These are phyloP conservation scores for Zymoseptoria brevis DNA, from an alignment of 2,329 filamentous ascomycete genomes.

Conservation along the genomic window DNA sequence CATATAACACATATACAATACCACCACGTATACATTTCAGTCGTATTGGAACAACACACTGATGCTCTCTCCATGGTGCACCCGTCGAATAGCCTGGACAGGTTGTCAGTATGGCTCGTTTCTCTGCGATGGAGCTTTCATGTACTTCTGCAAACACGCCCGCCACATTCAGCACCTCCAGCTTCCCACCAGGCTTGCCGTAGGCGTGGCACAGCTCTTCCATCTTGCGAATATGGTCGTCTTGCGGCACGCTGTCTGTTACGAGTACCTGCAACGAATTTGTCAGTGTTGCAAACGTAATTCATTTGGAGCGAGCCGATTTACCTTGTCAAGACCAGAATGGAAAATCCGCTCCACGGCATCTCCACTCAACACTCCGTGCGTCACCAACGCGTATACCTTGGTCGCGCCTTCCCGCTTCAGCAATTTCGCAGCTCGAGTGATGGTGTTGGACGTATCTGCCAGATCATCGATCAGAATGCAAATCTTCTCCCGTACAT, in stretches of 20 bases:
- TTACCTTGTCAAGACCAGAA: constrained; percentile 71
- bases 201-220: constrained; percentile 14
- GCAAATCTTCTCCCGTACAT: constrained; percentile 70
- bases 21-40: constrained; percentile 29
- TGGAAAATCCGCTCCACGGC: constrained; percentile 91
- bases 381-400: constrained; percentile 87
- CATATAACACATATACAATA: neutral
- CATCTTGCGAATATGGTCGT: constrained; percentile 57
- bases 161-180: constrained; percentile 86
- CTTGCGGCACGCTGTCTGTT: constrained; percentile 89
- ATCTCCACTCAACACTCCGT: constrained; percentile 91
- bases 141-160: constrained; percentile 78
- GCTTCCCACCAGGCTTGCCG: constrained; percentile 61
- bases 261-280: constrained; percentile 55
- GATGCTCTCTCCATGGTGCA: constrained; percentile 96
- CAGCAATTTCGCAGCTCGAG: constrained; percentile 87
- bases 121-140: constrained; percentile 9
- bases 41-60: constrained; percentile 88
- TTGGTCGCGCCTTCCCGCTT: constrained; percentile 86
- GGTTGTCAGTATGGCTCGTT: constrained; percentile 3
- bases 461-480: constrained; percentile 92
- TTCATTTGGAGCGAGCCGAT: neutral
- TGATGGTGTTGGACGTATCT: constrained; percentile 96
- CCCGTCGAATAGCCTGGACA: constrained; percentile 69
- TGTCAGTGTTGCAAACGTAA: neutral